Base-by-base conservation (phyloP, 805 yeast species). In the Myxozyma vanderwaltii region DNA sequence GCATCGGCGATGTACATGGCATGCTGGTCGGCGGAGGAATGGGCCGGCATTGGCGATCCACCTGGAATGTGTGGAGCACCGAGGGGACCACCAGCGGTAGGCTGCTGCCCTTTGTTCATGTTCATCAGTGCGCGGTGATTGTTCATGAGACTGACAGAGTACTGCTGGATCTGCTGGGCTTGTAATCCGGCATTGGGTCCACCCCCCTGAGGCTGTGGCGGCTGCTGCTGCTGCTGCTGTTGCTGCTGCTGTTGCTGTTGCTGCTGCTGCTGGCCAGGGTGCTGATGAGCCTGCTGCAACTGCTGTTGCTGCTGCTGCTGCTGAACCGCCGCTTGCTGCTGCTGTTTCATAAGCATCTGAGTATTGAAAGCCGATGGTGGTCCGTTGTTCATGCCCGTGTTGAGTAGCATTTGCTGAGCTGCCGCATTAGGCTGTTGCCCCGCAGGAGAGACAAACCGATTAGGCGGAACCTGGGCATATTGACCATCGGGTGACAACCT, bases 401-500 rank as follows among this genome's bases (percentile, higher is more conserved):
- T 63, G 51, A 67, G 59, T 49, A 68, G 54, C 63, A 61, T 60
- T 61, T 63, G 69, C 58, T 63, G 67, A 44, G 56, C 54, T 1
- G 51, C 43, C 19, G 51, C 51, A 39, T 51, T 47, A 13, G 57
- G 55, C 43, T 39, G 59, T 43, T 59, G 63, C 10, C 47, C 56
- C 4, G 49, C 43, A 15, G 62, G 51, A 17, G 26, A 38, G 21
- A 51, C 59, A 35, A 49, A 53, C 23, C 61, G 49, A 24, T 12
- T 38, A 5, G 44, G 51, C 24, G 26, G 45, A 46, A 63, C 65
- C 19, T 65, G 70, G 15, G 59, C 56, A 47, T 63, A 67, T 19
- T 66, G 61, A 10, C 71, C 72, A 45, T 71, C 75, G 2, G 75
- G 75, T 19, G 73, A 68, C 19, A 71, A 72, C 12, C 73, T 71